Evolutionary conservation across 2,329 filamentous ascomycete species (phyloP), one percentile per base, ranked within the genome.

Genomic region (Verticillium nubilum): DNA sequence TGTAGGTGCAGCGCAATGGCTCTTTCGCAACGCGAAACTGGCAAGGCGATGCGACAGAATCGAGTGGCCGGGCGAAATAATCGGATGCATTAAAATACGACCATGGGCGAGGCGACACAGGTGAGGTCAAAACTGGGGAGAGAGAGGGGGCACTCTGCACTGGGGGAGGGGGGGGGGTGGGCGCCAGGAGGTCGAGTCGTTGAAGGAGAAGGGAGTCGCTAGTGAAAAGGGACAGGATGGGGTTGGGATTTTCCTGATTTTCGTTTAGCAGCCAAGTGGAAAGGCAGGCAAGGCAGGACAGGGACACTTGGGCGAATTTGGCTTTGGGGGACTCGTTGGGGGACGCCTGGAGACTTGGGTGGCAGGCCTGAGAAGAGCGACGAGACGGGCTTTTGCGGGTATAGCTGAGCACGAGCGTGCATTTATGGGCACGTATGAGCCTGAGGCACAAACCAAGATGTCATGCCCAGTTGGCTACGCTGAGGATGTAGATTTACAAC

Each of bases 191-290:
- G 60, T 61, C 60, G 63, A 35, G 58, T 56, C 58, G 54, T 57
- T 28, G 59, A 56, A 56, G 59, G 61, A 59, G 55, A 60, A 52
- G 35, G 52, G 60, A 59, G 42, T 50, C 42, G 42, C 42, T 50
- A 50, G 42, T 50, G 42, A 50, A 62, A 54, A 59, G 56, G 62
- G 61, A 61, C 62, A 63, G 63, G 63, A 66, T 64, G 65, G 67
- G 68, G 67, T 64, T 66, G 66, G 67, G 60, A 62, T 65, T 66
- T 65, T 65, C 60, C 62, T 54, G 63, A 64, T 63, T 65, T 65
- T 66, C 62, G 63, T 52, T n/a, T 58, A 60, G 54, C 31, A 35
- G 31, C 28, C 54, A 63, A 61, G 61, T 62, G 15, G 35, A 42
- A 42, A 42, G 35, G 15, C n/a, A 42, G 42, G 19, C n/a, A 50